Evolutionary conservation across 805 yeast genomes (phyloP), one percentile per base, ranked within the genome.

Genomic region (Barnettozyma californica): DNA sequence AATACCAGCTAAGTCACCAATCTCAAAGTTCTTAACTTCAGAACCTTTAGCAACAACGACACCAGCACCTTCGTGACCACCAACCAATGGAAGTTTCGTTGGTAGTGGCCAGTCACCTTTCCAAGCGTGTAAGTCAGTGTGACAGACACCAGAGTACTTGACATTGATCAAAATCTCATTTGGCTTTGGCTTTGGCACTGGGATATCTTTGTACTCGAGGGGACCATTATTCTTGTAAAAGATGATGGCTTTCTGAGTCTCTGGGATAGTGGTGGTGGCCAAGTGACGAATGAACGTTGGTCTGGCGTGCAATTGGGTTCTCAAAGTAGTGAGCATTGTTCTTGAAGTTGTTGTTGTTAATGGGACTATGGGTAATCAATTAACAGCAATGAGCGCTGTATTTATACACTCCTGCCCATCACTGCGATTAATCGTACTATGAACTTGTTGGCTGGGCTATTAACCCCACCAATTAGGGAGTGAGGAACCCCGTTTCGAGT

Each of bases 21-120:
- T 62, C 54, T 78, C 66, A 68, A 79, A 80, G 51, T 78, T 76
- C 34, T 62, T 69, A 43, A 80, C 84, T 55, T 76, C 70, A n/a
- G 67, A 69, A 51, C 85, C 85, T 60, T 70, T 66, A 23, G 74
- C 82, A 36, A 80, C 84, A 50, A 80, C 84, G 37, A 75, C 73
- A 66, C 85, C 84, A 23, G 83, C 83, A 67, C 85, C 85, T 66
- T 80, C 85, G 61, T 80, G 85, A 48, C 85, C 85, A 54, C 85
- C 85, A 31, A 80, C 81, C 56, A 80, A 65, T 25, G 84, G 84
- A 55, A 79, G 67, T 58, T 79, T 80, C 45, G 76, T 72, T 16
- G 66, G 67, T 56, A 78, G 64, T 45, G 84, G 83, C 85, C 84
- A 80, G 61, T 80, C 84, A 53, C 84, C 84, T 58, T 79, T 76